Base-by-base conservation (phyloP, 257 asterid species). In the Petunia secreta region DNA sequence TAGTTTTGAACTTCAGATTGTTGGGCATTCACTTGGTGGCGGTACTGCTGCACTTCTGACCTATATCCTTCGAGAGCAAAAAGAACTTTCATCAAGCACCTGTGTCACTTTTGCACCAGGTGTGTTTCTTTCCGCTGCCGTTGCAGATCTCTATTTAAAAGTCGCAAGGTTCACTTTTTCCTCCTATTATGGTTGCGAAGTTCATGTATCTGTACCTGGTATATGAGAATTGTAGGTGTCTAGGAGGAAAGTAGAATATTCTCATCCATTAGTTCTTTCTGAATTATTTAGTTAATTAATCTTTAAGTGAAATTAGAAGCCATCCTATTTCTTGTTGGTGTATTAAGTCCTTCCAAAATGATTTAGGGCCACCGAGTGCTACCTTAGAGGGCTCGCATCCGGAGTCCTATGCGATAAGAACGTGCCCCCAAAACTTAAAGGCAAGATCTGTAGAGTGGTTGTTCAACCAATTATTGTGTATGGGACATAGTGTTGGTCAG, bases 11-110 rank as follows among this genome's bases (percentile, higher is more conserved):
- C 75, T 88, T 80, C 89, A 93, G 98, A 84, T 93, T 71, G 93
- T 93, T 64, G 98, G 98, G 41, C 98, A 93, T 84, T 93, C 98
- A 79, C 97, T 93, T 77, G 98, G 98, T 79, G 98, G 98, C 57
- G 98, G 97, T 84, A 93, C 98, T 39, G 97, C 98, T 59, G 98
- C 98, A 44, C 85, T 93, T 78, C 91, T 93, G 34, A 91, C 98
- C 6, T 93, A 93, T 82, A 93, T 93, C 75, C 95, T 93, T 69
- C 89, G 98, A 79, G 98, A 93, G 80, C 95, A 88, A 84, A 85
- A 89, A 83, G 98, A 89, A 80, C 88, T 93, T 57, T 86, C 93
- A 16, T 85, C 94, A 69, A 84, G 89, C 80, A 89, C 93, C 25
- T 91, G 92, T 50, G 89, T 91, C 74, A 86, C 93, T 66, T 93